Evolutionary conservation across 2,329 filamentous ascomycete species (phyloP), one percentile per base, ranked within the genome.

Genomic region (Epichloe aotearoae): DNA sequence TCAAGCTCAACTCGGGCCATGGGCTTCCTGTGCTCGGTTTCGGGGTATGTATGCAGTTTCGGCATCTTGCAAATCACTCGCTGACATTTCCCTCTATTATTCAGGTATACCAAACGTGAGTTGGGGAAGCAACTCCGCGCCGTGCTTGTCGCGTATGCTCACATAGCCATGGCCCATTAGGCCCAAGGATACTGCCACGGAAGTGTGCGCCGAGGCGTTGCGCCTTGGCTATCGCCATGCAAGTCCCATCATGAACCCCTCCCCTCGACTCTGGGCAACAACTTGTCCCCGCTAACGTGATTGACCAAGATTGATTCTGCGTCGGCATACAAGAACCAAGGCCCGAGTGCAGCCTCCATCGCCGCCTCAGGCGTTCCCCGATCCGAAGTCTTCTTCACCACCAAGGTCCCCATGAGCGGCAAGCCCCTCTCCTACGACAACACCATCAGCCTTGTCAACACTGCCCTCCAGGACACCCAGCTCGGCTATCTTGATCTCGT

Each of bases 401-500:
- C 74, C 56, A 80, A 80, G 62, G 67, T 80, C 17, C 73, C 73
- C n/a, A 56, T 63, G n/a, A 59, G 62, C 4, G 59, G 59, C 38
- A 55, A 60, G 47, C 65, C 65, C 0, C 57, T 75, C 34, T 65
- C 65, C 54, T 93, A 91, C 60, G 75, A 82, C 14, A 75, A 71
- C 52, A 76, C 84, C 20, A 82, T 80, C 63, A 71, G 72, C 15
- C 76, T 82, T 56, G 74, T 94, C 55, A 68, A 83, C 55, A 69
- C 74, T 49, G 84, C 82, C 15, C 69, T 90, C 20, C 66, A 73
- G 49, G 73, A 80, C 53, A 79, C 82, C 0, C 76, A 78, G 14
- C 70, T 86, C 4, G 76, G 72, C 20, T 87, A 86, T 63, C 73
- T 86, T 55, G 83, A 88, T 59, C 72, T 87, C 51, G 76, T 77